Percentiles rank a stretch among this genome's conserved stretches.
Evolutionary conservation across 192 early-diverging fungal species (phyloP).

Genomic region (Linnemannia schmuckeri): DNA sequence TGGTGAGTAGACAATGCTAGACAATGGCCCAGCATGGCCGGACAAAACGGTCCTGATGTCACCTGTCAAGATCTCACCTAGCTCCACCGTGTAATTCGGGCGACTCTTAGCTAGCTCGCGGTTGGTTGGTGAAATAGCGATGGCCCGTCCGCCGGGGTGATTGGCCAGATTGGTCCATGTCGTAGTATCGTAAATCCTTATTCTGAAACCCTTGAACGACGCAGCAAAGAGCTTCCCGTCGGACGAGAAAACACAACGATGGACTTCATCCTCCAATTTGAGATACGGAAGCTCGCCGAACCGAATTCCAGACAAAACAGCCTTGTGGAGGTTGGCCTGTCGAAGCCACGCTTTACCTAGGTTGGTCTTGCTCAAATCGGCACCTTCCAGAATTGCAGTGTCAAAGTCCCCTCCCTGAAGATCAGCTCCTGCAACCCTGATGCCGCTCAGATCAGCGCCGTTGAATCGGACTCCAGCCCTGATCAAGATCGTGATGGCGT

Average conservation of each 20-base stretch:
- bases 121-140: neutral
- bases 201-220: neutral
- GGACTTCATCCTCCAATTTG: neutral
- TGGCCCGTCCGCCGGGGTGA: neutral
- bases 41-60: neutral
- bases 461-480: neutral
- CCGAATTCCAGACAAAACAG: neutral
- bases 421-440: constrained; percentile 8
- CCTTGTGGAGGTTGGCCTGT: neutral
- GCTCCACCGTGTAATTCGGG: neutral
- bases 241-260: neutral
- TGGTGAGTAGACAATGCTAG: constrained; percentile 2
- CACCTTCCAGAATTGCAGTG: neutral
- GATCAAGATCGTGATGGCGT: constrained; percentile 10
- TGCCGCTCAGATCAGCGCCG: neutral
- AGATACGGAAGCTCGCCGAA: neutral
- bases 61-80: neutral
- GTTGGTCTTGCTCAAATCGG: neutral
- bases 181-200: neutral
- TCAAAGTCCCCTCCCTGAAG: neutral
- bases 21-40: neutral
- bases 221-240: neutral
- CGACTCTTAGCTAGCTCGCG: neutral
- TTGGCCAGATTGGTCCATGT: neutral
- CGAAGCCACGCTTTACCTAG: neutral